Conservation (phyloP, 2,329 filamentous ascomycete genomes). For the Xylaria sp. region DNA sequence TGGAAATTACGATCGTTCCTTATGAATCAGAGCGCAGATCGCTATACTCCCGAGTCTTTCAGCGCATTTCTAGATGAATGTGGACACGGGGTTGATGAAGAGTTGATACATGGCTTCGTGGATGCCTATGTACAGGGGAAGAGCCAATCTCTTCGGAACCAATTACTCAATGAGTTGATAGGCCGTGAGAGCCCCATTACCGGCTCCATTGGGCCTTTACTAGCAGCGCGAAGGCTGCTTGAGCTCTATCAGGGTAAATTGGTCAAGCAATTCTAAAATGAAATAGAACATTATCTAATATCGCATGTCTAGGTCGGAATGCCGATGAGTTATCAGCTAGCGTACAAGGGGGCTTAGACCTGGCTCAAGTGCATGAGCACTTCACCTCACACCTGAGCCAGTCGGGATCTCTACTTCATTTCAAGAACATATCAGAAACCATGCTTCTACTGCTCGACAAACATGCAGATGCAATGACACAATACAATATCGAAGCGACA, state of each 20-base stretch:
- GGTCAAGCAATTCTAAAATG: background rate
- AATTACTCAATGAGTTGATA: constrained; percentile 33
- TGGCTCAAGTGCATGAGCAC: constrained; percentile 35
- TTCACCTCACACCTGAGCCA: constrained; percentile 33
- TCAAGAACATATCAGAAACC: constrained; percentile 36
- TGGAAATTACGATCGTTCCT: constrained; percentile 43
- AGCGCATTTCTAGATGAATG: constrained; percentile 32
- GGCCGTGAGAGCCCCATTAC: constrained; percentile 27
- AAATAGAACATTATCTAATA: constrained; percentile 22
- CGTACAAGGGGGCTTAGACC: constrained; percentile 30
- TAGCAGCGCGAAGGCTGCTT: constrained; percentile 36
- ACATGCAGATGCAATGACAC: constrained; percentile 56
- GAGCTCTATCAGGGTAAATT: constrained; percentile 34
- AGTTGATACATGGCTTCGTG: constrained; percentile 36
- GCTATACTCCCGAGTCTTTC: constrained; percentile 29
- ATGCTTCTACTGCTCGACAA: constrained; percentile 55
- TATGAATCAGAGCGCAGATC: constrained; percentile 31
- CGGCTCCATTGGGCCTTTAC: constrained; percentile 32
- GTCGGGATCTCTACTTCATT: constrained; percentile 37
- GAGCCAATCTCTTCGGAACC: constrained; percentile 24
- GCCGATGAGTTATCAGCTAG: background rate
- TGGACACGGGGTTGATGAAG: constrained; percentile 28
- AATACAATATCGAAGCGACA: constrained; percentile 64
- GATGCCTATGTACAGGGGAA: constrained; percentile 36
- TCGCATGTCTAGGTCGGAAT: constrained; percentile 18